A percentile compares a stretch with the other conserved stretches of the same genome.
These are phyloP conservation scores for Mycena sp. DNA, from an alignment of 1,284 basidiomycete species.

Conservation along the genomic window DNA sequence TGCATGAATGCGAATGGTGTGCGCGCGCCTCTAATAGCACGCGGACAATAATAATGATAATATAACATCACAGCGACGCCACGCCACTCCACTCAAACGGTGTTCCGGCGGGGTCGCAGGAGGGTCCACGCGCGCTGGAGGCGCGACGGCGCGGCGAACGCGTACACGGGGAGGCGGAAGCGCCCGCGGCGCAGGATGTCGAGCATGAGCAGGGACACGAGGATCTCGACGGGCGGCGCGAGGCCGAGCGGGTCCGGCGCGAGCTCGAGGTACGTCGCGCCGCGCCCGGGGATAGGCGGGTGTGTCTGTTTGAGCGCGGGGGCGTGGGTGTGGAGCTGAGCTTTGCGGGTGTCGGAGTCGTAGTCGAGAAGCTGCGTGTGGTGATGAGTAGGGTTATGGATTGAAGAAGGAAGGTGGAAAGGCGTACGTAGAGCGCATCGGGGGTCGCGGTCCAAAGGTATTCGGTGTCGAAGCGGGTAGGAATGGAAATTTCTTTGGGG, in stretches of 20 bases:
- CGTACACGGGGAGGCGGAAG: conserved; percentile 42
- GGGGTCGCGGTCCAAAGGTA: conserved; percentile 62
- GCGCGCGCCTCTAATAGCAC: not conserved
- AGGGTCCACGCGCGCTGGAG: conserved; percentile 18
- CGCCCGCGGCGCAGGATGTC: conserved; percentile 50
- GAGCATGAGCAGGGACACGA: conserved; percentile 50
- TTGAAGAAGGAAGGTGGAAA: not conserved
- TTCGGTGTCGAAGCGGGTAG: conserved; percentile 64
- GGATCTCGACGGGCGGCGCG: conserved; percentile 24
- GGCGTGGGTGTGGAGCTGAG: conserved; percentile 15
- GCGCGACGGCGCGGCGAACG: conserved; percentile 24
- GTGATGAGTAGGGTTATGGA: not conserved
- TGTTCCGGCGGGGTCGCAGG: conserved; percentile 20
- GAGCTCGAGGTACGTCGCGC: conserved; percentile 19
- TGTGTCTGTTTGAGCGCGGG: conserved; percentile 14
- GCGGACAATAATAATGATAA: too few species aligned
- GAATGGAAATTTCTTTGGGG: conserved; percentile 61
- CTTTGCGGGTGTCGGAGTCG: conserved; percentile 22
- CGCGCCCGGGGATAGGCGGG: conserved; percentile 11
- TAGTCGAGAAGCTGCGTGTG: conserved; percentile 20
- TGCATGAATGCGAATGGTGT: too few species aligned
- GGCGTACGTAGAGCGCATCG: conserved; percentile 55
- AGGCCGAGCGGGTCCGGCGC: conserved; percentile 21
- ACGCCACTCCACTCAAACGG: too few species aligned
- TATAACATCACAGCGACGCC: too few species aligned